Conservation (phyloP, 1,139 yeast genomes). For the Yamadazyma mexicana region DNA sequence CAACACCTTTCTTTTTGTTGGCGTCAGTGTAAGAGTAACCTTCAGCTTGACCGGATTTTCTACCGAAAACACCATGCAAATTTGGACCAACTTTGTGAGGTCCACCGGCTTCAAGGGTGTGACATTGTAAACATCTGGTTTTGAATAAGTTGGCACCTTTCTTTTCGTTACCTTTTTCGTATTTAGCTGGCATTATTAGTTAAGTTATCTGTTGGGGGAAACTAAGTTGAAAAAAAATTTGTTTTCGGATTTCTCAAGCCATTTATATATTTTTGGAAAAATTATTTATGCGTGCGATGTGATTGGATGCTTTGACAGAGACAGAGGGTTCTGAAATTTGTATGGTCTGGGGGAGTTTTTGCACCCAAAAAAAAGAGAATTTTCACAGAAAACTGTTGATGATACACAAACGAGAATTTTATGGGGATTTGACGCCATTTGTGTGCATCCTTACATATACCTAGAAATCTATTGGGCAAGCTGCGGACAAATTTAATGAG, state of each 20-base stretch:
- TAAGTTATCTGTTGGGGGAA: no score
- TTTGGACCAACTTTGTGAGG: constrained; percentile 99
- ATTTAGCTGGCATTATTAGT: constrained; percentile 59
- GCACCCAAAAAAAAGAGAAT: no score
- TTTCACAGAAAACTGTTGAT: no score
- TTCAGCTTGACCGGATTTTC: constrained; percentile 86
- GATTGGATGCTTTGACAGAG: constrained; percentile 1
- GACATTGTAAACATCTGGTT: constrained; percentile 99
- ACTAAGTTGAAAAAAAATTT: not conserved
- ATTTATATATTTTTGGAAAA: constrained; percentile 2
- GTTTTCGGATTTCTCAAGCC: constrained; percentile 2
- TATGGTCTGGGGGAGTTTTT: not conserved
- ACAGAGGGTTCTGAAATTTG: not conserved
- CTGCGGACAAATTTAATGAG: no score
- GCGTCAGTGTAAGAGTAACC: constrained; percentile 98
- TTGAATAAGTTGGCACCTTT: constrained; percentile 98
- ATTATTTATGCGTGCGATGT: constrained; percentile 1
- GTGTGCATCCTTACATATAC: no score
- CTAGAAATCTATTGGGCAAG: no score
- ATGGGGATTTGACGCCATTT: no score
- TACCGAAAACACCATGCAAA: constrained; percentile 91
- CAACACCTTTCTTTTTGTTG: constrained; percentile 93
- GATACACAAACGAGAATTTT: no score
- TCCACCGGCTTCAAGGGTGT: constrained; percentile 94
- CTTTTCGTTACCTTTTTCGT: constrained; percentile 80